Evolutionary conservation across 495 filamentous ascomycete genomes (phyloP).

Genomic region (Penicillium taxi): DNA sequence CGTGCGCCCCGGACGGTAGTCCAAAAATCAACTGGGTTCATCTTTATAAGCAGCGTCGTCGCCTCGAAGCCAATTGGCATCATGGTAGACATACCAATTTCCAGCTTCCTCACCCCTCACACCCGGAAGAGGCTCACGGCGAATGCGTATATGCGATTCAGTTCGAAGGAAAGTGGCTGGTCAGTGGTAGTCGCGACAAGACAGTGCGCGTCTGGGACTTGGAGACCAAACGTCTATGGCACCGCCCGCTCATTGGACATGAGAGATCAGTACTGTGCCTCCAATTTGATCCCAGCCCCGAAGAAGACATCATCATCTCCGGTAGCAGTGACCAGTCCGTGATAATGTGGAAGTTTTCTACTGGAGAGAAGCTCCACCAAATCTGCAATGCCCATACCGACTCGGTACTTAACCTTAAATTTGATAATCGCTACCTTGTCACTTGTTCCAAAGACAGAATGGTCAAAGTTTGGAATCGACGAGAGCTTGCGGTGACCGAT

Average conservation of each 20-base stretch:
- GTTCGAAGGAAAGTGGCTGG: slow-evolving; percentile 74
- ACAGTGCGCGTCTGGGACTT: slow-evolving; percentile 89
- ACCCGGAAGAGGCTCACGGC: slow-evolving; percentile 72
- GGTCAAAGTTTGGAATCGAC: slow-evolving; percentile 91
- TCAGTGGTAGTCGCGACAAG: slow-evolving; percentile 85
- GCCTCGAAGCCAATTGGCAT: slow-evolving; percentile 87
- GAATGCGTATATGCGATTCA: slow-evolving; percentile 97
- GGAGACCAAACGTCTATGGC: slow-evolving; percentile 64
- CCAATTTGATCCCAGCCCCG: slow-evolving; percentile 88
- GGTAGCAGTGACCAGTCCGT: slow-evolving; percentile 87
- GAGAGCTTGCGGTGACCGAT: slow-evolving; percentile 56
- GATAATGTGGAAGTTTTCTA: slow-evolving; percentile 90
- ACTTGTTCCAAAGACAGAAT: slow-evolving; percentile 96
- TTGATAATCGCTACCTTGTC: slow-evolving; percentile 82
- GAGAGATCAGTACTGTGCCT: slow-evolving; percentile 83
- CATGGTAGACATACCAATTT: slow-evolving; percentile 75
- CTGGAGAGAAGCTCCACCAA: slow-evolving; percentile 67
- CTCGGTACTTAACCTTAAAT: slow-evolving; percentile 90
- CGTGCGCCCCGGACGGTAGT: slow-evolving; percentile 27
- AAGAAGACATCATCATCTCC: slow-evolving; percentile 85
- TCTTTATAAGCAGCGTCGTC: slow-evolving; percentile 78
- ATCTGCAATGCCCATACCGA: slow-evolving; percentile 72
- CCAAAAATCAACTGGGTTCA: slow-evolving; percentile 49
- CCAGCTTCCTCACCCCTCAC: slow-evolving; percentile 75
- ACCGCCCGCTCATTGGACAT: slow-evolving; percentile 67